A percentile compares a stretch with the other conserved stretches of the same genome.
Conservation (phyloP, 805 yeast species). For the Groenewaldozyma salmanticensis region DNA sequence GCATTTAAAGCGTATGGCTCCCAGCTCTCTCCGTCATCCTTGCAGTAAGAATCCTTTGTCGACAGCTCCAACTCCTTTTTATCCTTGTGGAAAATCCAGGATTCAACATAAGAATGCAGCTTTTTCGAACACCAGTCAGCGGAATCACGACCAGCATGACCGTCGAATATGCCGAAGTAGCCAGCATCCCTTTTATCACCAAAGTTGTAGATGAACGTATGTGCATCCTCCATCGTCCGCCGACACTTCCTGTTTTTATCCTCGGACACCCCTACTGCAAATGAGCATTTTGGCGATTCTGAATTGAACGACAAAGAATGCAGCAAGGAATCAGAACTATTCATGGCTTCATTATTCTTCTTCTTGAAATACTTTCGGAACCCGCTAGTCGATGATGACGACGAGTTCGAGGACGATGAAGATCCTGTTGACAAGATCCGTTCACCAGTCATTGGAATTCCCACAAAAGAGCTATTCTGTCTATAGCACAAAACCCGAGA, state of each 20-base stretch:
- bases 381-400: not conserved
- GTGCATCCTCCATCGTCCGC: conserved; percentile 93
- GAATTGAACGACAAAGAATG: not conserved
- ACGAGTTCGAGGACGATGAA: conserved; percentile 3
- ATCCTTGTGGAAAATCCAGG: conserved; percentile 31
- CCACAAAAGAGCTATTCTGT: too few relatives aligned
- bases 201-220: conserved; percentile 83
- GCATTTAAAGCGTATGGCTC: conserved; percentile 44
- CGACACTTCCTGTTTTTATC: conserved; percentile 74
- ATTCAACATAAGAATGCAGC: conserved; percentile 52
- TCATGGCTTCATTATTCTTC: conserved; percentile 4
- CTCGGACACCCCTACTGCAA: conserved; percentile 85
- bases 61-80: conserved; percentile 12
- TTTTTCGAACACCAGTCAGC: conserved; percentile 93
- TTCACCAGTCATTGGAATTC: too few relatives aligned
- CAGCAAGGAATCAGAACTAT: not conserved
- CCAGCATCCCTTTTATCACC: conserved; percentile 83
- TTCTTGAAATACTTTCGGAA: conserved; percentile 11
- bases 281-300: conserved; percentile 25
- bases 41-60: not conserved
- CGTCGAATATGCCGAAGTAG: conserved; percentile 91
- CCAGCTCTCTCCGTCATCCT: conserved; percentile 4
- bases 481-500: too few relatives aligned
- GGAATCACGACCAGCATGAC: conserved; percentile 90
- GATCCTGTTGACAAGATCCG: conserved; percentile 1